Conservation (phyloP, 257 asterid genomes). For the Ballota nigra region DNA sequence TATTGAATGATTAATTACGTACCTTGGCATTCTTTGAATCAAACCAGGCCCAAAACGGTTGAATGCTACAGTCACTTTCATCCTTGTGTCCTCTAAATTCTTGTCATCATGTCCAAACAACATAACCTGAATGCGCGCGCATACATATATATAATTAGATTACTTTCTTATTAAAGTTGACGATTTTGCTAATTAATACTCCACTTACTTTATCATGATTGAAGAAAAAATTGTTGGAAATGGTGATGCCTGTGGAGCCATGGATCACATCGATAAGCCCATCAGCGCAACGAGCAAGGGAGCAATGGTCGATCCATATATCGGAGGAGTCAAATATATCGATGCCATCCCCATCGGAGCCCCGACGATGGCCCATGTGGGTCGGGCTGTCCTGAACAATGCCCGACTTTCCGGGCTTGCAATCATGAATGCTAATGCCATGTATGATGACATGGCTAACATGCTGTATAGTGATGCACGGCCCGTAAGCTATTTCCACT, state of each 20-base stretch:
- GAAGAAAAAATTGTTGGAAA: conserved; percentile 76
- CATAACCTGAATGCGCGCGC: conserved; percentile 53
- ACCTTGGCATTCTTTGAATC: conserved; percentile 79
- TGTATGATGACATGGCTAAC: conserved; percentile 69
- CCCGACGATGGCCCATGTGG: conserved; percentile 59
- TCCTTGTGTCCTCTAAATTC: conserved; percentile 51
- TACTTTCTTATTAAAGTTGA: not conserved
- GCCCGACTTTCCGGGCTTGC: conserved; percentile 66
- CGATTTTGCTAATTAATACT: not conserved
- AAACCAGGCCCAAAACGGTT: conserved; percentile 91
- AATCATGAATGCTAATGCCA: conserved; percentile 74
- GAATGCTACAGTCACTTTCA: conserved; percentile 73
- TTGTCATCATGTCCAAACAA: conserved; percentile 67
- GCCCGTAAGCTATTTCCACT: conserved; percentile 84
- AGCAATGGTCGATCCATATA: conserved; percentile 84
- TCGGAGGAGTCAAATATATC: conserved; percentile 52
- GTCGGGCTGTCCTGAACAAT: conserved; percentile 43
- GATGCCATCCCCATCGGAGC: conserved; percentile 81
- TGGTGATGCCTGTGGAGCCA: conserved; percentile 71
- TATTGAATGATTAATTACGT: not conserved
- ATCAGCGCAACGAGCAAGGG: conserved; percentile 53
- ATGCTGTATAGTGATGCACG: conserved; percentile 63
- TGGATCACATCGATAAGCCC: conserved; percentile 87
- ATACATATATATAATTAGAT: too few species aligned
- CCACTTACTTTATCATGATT: conserved; percentile 77